These are phyloP conservation scores for Bonia amplexicaulis DNA, from an alignment of 176 grass and related monocot genomes.

Conservation along the genomic window DNA sequence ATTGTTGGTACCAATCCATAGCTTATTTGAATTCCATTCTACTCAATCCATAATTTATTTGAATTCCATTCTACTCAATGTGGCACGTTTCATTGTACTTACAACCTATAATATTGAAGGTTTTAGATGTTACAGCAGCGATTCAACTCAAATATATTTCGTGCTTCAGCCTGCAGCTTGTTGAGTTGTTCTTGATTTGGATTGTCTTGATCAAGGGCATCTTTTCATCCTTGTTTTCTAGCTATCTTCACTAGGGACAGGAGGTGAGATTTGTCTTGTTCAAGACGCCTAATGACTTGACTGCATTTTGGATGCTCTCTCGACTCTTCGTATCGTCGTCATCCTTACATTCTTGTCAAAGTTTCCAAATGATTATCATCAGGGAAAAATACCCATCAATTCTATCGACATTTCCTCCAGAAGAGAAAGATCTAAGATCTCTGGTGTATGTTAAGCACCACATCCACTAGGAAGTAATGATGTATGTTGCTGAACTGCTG, in stretches of 20 bases:
- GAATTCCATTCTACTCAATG: not conserved
- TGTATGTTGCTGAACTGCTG: not conserved
- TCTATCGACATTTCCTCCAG: not conserved
- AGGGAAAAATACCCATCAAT: not conserved
- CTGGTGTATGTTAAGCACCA: not conserved
- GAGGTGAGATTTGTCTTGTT: not conserved
- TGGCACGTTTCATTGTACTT: not conserved
- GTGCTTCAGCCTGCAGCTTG: not conserved
- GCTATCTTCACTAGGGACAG: not conserved
- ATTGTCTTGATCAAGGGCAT: not conserved
- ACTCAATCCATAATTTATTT: not conserved
- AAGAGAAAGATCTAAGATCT: not conserved
- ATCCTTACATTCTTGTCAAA: not conserved
- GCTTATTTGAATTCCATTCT: not conserved
- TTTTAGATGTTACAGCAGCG: not conserved
- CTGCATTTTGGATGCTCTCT: not conserved
- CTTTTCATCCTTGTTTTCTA: slow-evolving; percentile 2
- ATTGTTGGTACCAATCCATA: not conserved
- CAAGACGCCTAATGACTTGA: not conserved
- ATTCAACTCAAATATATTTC: not conserved
- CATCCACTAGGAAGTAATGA: not conserved
- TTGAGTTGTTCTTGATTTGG: not conserved
- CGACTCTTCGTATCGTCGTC: not conserved
- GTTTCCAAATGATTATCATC: not conserved
- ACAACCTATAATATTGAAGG: no score